These are phyloP conservation scores for Phylloporus rhodoxanthus DNA, from an alignment of 768 basidiomycete genomes.

Conservation along the genomic window DNA sequence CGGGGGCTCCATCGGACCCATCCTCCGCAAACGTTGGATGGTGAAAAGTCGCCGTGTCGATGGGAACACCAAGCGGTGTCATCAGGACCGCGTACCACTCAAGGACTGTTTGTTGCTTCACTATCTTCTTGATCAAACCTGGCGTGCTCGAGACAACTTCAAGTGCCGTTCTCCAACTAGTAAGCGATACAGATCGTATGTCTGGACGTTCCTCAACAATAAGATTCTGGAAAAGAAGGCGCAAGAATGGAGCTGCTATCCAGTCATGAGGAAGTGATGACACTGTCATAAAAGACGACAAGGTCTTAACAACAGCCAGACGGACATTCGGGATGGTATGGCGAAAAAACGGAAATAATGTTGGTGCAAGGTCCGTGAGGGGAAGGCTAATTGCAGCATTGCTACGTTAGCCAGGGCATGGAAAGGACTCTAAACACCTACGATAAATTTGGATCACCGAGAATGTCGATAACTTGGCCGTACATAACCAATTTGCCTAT, in stretches of 20 bases:
- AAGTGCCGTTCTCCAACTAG: constrained; percentile 71
- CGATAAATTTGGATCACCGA: constrained; percentile 66
- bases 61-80: constrained; percentile 79
- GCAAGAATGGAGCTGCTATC: constrained; percentile 71
- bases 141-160: constrained; percentile 43
- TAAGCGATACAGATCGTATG: constrained; percentile 66
- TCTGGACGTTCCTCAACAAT: constrained; percentile 86
- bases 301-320: constrained; percentile 83
- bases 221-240: constrained; percentile 89
- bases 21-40: constrained; percentile 47
- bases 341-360: constrained; percentile 92
- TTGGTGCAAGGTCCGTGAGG: constrained; percentile 75
- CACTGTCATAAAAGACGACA: constrained; percentile 81
- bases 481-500: constrained; percentile 80
- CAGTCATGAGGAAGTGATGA: constrained; percentile 70
- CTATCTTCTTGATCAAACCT: constrained; percentile 46
- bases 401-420: constrained; percentile 4
- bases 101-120: constrained; percentile 56
- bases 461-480: constrained; percentile 67
- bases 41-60: constrained; percentile 69
- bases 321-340: constrained; percentile 94
- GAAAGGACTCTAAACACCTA: constrained; percentile 36
- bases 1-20: constrained; percentile 39
- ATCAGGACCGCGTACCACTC: constrained; percentile 87
- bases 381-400: constrained; percentile 56